Evolutionary conservation across 163 green algal genomes (phyloP), one percentile per base, ranked within the genome.

Genomic region (Scenedesmus sp.): DNA sequence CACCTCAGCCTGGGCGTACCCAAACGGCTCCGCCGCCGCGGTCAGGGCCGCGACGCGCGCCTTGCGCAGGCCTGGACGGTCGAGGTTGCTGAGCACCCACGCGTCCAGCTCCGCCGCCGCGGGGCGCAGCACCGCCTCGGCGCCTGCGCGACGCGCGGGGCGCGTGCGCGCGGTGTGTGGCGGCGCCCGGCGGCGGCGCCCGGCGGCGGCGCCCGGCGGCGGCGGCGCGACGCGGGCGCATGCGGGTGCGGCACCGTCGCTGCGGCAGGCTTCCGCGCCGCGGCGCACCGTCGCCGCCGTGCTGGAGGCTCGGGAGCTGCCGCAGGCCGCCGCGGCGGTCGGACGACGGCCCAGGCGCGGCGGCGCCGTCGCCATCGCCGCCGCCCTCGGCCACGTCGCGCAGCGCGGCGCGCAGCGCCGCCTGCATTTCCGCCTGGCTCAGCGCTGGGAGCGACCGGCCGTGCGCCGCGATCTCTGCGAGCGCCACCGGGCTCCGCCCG

Each of bases 381-480:
- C 7, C 7, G 39, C 67, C 54, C 45, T 24, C 54, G 17, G 69
- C 33, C 28, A 77, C 69, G 31, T 3, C 14, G 11, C 62, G 31
- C 3, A 83, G 54, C 11, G 63, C 64, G 6, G 11, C 4, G 13
- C 45, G 31, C 24, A 83, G 24, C 10, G 75, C 64, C 48, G 44
- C 28, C 65, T 72, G 75, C 75, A 83, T 83, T 24, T 83, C 44
- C 6, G 47, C 31, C 31, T 72, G 72, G 36, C 13, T 72, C 6
- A 74, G 24, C 28, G 34, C 47, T 24, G 63, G 48, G n/a, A 60
- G 64, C 20, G 2, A 51, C 18, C 75, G 56, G 14, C 63, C 51
- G 9, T 53, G 10, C 44, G 75, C 75, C 13, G 58, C n/a, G 4
- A 83, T 83, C 31, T 83, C 75, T 47, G 75, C 54, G 1, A 83